Percentiles rank a stretch among this genome's conserved stretches.
These are phyloP conservation scores for Phytophthora europaea DNA, from an alignment of 352 stramenopile genomes.

Conservation along the genomic window DNA sequence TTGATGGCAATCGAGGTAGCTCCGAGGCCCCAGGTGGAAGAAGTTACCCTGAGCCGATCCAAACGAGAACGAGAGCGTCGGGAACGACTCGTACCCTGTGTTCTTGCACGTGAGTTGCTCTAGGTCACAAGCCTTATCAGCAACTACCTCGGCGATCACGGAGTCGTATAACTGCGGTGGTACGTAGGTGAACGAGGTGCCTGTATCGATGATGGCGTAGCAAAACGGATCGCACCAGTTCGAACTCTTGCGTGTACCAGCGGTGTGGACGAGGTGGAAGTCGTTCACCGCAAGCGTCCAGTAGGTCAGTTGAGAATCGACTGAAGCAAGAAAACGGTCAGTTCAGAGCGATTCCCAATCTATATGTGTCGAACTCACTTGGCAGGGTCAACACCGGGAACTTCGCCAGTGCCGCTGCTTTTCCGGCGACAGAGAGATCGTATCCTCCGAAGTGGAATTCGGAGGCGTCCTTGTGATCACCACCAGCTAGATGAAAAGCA, in stretches of 20 bases:
- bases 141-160: constrained; percentile 51
- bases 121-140: constrained; percentile 41
- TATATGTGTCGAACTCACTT: constrained; percentile 18
- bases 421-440: constrained; percentile 41
- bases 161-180: constrained; percentile 49
- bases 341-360: not conserved
- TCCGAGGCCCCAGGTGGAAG: constrained; percentile 51
- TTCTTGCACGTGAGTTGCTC: constrained; percentile 39
- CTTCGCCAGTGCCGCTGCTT: constrained; percentile 38
- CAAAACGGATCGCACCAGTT: constrained; percentile 53
- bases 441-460: constrained; percentile 65
- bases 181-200: constrained; percentile 58
- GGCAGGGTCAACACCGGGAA: constrained; percentile 54
- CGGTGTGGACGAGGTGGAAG: constrained; percentile 38
- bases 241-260: not conserved
- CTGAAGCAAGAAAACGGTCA: constrained; percentile 3
- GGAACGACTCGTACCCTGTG: constrained; percentile 44
- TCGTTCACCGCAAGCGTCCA: constrained; percentile 62
- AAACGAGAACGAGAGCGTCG: constrained; percentile 62
- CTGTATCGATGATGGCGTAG: constrained; percentile 70
- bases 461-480: constrained; percentile 28
- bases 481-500: constrained; percentile 50
- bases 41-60: constrained; percentile 38
- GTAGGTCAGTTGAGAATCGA: constrained; percentile 47
- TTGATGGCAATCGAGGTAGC: constrained; percentile 54